Conservation (phyloP, 495 filamentous ascomycete genomes). For the Halenospora varia region DNA sequence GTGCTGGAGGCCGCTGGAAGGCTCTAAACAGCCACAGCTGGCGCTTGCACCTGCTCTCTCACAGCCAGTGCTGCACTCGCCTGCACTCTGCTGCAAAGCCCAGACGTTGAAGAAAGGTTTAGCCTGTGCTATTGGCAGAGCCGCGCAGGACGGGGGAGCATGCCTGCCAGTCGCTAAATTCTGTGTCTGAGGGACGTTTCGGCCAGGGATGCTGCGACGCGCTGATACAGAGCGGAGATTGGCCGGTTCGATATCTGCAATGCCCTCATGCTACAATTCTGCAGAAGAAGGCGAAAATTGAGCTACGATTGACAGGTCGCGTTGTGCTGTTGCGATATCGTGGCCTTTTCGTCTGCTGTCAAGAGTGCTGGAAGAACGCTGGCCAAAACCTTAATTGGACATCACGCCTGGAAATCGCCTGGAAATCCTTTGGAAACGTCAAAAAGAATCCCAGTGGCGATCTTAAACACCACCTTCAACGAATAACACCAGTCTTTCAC, state of each 20-base stretch:
- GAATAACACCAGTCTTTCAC: not conserved
- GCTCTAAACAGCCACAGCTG: not conserved
- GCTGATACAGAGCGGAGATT: not conserved
- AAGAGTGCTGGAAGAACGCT: too few relatives aligned
- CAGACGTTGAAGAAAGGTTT: not conserved
- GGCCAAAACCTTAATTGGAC: too few relatives aligned
- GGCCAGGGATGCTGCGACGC: constrained; percentile 12
- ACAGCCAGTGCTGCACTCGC: not conserved
- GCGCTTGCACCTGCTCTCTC: not conserved
- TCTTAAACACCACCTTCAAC: not conserved
- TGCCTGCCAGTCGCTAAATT: constrained; percentile 5
- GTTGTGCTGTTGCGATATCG: not conserved
- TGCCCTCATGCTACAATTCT: not conserved
- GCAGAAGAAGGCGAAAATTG: not conserved
- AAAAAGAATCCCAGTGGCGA: not conserved
- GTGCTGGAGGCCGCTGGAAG: not conserved
- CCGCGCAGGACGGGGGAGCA: not conserved
- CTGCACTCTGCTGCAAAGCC: not conserved
- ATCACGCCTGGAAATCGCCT: too few relatives aligned
- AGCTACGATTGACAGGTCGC: not conserved
- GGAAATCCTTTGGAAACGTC: not conserved
- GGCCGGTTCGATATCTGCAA: not conserved
- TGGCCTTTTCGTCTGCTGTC: not conserved
- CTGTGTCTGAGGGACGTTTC: constrained; percentile 12
- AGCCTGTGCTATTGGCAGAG: constrained; percentile 1